Conservation (phyloP, 208 protist genomes). For the Leptomonas pyrrhocoris region DNA sequence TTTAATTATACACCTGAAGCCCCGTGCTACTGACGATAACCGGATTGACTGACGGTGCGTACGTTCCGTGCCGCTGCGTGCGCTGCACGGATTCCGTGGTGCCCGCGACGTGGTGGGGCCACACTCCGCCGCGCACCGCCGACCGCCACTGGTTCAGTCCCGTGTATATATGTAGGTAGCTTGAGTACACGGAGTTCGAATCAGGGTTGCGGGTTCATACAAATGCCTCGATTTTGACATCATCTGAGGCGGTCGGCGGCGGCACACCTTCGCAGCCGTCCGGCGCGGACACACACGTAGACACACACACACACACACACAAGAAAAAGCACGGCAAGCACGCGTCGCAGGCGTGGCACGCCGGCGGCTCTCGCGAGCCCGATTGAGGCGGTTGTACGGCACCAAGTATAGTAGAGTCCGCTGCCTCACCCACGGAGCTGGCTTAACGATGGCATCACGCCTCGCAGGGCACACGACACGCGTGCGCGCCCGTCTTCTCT, state of each 20-base stretch:
- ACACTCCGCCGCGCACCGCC: conserved; percentile 6
- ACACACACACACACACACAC: conserved; percentile 15
- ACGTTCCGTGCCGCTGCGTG: too few species aligned
- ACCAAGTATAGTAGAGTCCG: conserved; percentile 29
- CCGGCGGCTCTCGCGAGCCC: conserved; percentile 25
- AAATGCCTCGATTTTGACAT: conserved; percentile 54
- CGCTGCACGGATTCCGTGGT: too few species aligned
- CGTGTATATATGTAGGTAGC: conserved; percentile 55
- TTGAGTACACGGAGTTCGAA: conserved; percentile 55
- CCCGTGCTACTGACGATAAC: too few species aligned
- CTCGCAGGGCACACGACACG: not conserved
- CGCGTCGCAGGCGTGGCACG: not conserved
- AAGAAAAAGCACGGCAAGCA: not conserved
- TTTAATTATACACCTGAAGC: too few species aligned
- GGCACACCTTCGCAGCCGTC: too few species aligned
- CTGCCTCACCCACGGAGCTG: conserved; percentile 37
- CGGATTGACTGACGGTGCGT: too few species aligned
- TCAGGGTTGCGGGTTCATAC: conserved; percentile 57
- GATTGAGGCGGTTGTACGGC: conserved; percentile 36
- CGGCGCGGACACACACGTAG: conserved; percentile 3
- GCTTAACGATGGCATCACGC: not conserved
- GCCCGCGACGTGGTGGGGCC: too few species aligned
- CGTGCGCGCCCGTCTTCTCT: not conserved
- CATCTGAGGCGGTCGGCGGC: not conserved
- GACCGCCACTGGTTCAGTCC: conserved; percentile 28